These are phyloP conservation scores for Boletus sp. DNA, from an alignment of 768 basidiomycete species.

Conservation along the genomic window DNA sequence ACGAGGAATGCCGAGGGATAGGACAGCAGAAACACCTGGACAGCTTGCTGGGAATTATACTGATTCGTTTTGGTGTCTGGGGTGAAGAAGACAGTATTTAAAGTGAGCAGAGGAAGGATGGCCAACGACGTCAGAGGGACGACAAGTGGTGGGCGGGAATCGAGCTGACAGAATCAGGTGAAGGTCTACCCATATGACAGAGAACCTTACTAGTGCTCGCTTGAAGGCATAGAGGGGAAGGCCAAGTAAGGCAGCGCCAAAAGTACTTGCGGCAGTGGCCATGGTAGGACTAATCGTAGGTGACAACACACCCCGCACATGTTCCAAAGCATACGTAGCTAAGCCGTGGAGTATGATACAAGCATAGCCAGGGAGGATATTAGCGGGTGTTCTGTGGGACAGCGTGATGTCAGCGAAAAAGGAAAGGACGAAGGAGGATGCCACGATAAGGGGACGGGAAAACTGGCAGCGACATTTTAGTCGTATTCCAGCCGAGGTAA, in stretches of 20 bases:
- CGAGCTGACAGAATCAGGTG: slow-evolving; percentile 39
- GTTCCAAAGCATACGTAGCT: slow-evolving; percentile 59
- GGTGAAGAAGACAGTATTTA: slow-evolving; percentile 57
- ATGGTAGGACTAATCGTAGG: slow-evolving; percentile 58
- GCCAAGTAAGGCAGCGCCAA: slow-evolving; percentile 63
- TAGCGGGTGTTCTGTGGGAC: slow-evolving; percentile 39
- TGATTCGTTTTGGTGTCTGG: slow-evolving; percentile 49
- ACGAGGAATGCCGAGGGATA: slow-evolving; percentile 51
- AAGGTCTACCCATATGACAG: not conserved
- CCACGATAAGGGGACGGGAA: slow-evolving; percentile 47
- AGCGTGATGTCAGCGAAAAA: slow-evolving; percentile 53
- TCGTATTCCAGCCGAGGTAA: slow-evolving; percentile 38
- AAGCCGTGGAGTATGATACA: slow-evolving; percentile 61
- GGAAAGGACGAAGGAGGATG: slow-evolving; percentile 50
- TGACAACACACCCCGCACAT: slow-evolving; percentile 56
- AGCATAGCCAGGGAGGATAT: slow-evolving; percentile 60
- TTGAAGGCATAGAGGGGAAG: slow-evolving; percentile 65
- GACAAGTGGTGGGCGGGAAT: slow-evolving; percentile 48
- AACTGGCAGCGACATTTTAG: slow-evolving; percentile 36
- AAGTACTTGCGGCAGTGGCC: slow-evolving; percentile 51
- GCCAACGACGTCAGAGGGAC: slow-evolving; percentile 58
- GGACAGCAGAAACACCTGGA: slow-evolving; percentile 58
- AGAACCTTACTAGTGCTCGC: slow-evolving; percentile 50
- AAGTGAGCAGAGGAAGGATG: slow-evolving; percentile 61
- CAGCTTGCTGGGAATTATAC: slow-evolving; percentile 47